phyloP scores from a whole-genome alignment of 2,329 filamentous ascomycete species.

The Hypomyces rosellus region DNA sequence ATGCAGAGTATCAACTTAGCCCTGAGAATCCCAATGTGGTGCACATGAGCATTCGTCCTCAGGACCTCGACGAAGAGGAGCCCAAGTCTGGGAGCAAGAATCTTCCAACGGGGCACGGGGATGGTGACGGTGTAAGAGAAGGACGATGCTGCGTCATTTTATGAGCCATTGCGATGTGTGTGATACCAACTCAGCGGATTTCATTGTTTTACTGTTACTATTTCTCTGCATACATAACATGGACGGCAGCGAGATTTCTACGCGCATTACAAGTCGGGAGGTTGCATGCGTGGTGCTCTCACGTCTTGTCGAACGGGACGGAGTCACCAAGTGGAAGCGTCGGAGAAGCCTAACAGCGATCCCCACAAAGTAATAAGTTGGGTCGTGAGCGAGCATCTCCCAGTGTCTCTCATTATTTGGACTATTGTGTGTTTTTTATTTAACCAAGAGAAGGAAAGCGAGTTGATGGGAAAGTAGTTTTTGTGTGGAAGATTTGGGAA shows the following conservation, averaged over 20 bases:
- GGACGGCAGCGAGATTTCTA: background rate
- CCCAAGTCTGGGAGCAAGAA: conserved; percentile 58
- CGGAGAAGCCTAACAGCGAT: no score
- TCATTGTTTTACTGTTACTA: background rate
- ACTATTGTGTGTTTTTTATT: conserved; percentile 6
- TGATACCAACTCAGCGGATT: background rate
- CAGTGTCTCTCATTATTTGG: conserved; percentile 6
- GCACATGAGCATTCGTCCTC: conserved; percentile 89
- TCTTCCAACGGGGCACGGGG: conserved; percentile 34
- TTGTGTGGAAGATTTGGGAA: conserved; percentile 16
- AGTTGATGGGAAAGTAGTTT: conserved; percentile 14
- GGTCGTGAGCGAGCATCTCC: background rate
- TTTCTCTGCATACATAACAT: background rate
- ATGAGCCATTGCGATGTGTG: conserved; percentile 24
- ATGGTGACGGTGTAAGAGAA: conserved; percentile 35
- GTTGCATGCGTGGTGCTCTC: no score
- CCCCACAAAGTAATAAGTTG: no score
- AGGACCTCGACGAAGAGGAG: conserved; percentile 78
- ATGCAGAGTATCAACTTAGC: conserved; percentile 70
- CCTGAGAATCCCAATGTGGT: conserved; percentile 72
- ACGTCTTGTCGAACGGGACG: no score
- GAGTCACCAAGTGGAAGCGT: no score
- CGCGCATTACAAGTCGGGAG: background rate
- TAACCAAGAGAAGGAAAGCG: conserved; percentile 11
- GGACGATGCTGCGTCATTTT: conserved; percentile 45